These are phyloP conservation scores for Rhynchosporium agropyri DNA, from an alignment of 2,329 filamentous ascomycete species.

Conservation along the genomic window DNA sequence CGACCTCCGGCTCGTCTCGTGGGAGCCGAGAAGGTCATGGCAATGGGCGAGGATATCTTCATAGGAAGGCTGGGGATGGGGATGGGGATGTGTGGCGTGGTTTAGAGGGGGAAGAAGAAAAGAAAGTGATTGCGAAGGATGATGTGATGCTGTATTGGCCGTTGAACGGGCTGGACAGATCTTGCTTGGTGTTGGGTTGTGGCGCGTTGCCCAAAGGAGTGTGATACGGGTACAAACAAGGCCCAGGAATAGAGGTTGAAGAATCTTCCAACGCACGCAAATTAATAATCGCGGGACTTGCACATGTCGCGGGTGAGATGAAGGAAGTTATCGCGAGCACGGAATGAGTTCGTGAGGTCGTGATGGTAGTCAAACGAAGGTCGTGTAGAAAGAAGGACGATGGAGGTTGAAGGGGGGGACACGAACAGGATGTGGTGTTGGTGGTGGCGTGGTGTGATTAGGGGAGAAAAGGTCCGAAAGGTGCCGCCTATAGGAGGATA, in stretches of 20 bases:
- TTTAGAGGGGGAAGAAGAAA: background rate
- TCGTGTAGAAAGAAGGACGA: background rate
- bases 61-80: constrained; percentile 23
- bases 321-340: background rate
- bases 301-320: background rate
- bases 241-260: background rate
- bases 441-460: no score
- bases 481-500: no score
- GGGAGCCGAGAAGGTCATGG: constrained; percentile 38
- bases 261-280: constrained; percentile 9
- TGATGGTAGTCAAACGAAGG: background rate
- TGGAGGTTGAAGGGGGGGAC: background rate
- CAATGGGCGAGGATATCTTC: constrained; percentile 37
- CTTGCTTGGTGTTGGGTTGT: background rate
- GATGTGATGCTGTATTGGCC: background rate
- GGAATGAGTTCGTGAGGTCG: background rate
- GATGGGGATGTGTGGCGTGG: background rate
- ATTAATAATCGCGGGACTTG: constrained; percentile 1
- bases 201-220: constrained; percentile 1
- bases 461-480: no score
- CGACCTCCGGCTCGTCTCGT: constrained; percentile 37
- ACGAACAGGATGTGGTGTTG: background rate
- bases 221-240: background rate
- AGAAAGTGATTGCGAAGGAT: background rate
- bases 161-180: background rate